Percentiles rank a stretch among this genome's conserved stretches.
These are phyloP conservation scores for Calocybe cyanea DNA, from an alignment of 768 basidiomycete genomes.

Conservation along the genomic window DNA sequence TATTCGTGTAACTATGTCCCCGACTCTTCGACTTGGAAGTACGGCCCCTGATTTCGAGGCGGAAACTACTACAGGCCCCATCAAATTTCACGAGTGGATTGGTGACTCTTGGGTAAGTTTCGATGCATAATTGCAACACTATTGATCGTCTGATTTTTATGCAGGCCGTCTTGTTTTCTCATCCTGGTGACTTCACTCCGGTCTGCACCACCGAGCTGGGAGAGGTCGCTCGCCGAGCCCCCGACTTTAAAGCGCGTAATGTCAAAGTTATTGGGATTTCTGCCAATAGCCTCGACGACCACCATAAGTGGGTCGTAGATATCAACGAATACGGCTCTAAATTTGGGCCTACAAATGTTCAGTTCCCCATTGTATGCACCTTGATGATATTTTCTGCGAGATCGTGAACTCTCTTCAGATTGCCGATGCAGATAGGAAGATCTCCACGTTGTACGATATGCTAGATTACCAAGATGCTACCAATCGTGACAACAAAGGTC, in stretches of 20 bases:
- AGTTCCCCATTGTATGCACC: slow-evolving; percentile 86
- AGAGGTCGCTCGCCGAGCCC: slow-evolving; percentile 84
- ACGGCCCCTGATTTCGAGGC: slow-evolving; percentile 92
- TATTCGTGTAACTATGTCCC: slow-evolving; percentile 30
- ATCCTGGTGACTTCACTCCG: slow-evolving; percentile 91
- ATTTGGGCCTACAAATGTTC: slow-evolving; percentile 65
- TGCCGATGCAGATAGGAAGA: slow-evolving; percentile 83
- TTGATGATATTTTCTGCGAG: not conserved
- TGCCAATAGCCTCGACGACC: slow-evolving; percentile 83
- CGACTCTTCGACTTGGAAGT: slow-evolving; percentile 81
- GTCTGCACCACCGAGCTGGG: slow-evolving; percentile 97
- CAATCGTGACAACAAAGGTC: slow-evolving; percentile 79
- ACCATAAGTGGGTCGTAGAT: slow-evolving; percentile 85
- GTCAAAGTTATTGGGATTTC: slow-evolving; percentile 95
- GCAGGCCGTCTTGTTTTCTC: slow-evolving; percentile 87
- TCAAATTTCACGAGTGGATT: slow-evolving; percentile 94
- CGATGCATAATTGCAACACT: not conserved
- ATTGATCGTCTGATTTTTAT: not conserved
- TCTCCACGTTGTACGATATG: slow-evolving; percentile 92
- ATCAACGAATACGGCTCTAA: slow-evolving; percentile 79
- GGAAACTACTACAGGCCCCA: slow-evolving; percentile 78
- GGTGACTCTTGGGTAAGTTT: slow-evolving; percentile 79
- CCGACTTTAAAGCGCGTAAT: slow-evolving; percentile 81
- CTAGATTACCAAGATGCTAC: slow-evolving; percentile 93
- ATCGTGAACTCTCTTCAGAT: slow-evolving; percentile 49